Conservation (phyloP, 2,329 filamentous ascomycete species). For the Cladophialophora carrionii region DNA sequence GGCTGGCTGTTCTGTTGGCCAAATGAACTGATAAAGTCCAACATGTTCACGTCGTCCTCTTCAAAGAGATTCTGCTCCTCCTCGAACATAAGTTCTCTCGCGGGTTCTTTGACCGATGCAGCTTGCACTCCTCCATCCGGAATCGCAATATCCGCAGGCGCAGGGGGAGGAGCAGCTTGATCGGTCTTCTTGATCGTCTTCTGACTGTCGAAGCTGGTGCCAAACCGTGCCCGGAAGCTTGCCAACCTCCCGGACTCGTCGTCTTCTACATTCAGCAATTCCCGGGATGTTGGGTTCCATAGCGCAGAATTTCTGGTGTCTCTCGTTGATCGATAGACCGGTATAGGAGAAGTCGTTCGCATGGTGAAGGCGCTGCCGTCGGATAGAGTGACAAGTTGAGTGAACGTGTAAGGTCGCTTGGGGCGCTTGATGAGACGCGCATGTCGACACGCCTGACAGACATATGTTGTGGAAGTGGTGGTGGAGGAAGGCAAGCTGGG, state of each 20-base stretch:
- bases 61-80: conserved; percentile 55
- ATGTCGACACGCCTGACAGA: conserved; percentile 69
- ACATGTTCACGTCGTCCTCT: conserved; percentile 57
- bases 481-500: conserved; percentile 31
- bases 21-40: conserved; percentile 61
- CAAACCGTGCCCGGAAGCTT: conserved; percentile 83
- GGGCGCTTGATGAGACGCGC: conserved; percentile 85
- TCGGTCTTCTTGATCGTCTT: conserved; percentile 35
- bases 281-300: conserved; percentile 85
- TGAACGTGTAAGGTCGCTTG: conserved; percentile 94
- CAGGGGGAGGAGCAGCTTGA: conserved; percentile 30
- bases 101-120: conserved; percentile 44
- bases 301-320: conserved; percentile 86
- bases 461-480: conserved; percentile 45
- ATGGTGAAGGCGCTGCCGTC: conserved; percentile 78
- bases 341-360: conserved; percentile 55
- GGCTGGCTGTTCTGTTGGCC: conserved; percentile 44
- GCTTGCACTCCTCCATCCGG: conserved; percentile 44
- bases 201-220: conserved; percentile 74
- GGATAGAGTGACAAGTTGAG: conserved; percentile 89
- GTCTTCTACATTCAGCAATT: conserved; percentile 83
- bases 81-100: conserved; percentile 41
- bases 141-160: conserved; percentile 1
- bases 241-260: conserved; percentile 91
- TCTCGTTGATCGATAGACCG: conserved; percentile 68